Base-by-base conservation (phyloP, 2,329 filamentous ascomycete genomes). In the Penicillium freii region DNA sequence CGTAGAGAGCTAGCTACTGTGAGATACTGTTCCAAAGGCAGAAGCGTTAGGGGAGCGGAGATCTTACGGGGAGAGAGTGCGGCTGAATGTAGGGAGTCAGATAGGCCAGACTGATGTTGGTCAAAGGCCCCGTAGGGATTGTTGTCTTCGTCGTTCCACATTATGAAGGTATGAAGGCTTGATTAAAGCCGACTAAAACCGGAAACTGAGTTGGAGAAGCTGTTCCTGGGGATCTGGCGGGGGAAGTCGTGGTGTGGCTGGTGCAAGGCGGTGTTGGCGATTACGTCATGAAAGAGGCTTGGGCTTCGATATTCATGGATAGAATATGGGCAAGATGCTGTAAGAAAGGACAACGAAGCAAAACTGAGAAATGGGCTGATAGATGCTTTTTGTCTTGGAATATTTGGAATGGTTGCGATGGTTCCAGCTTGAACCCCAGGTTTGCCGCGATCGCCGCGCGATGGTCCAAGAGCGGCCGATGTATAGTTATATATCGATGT, bases 101-200 rank as follows among this genome's bases (percentile, higher is more conserved):
- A 91, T 45, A 86, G 82, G 73, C 89, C 86, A 61, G 90, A 90
- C 75, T 95, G 90, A 69, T 90, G 87, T 68, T 90, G 89, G 75
- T 94, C 90, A 79, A 96, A 97, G 75, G 91, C 93, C 69, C 92
- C 92, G 72, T 97, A 97, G 5, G 93, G 93, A 75, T 97, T 97
- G 78, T 97, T 97, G 73, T 97, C 91, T 79, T 97, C 93, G 81
- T 97, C 92, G 83, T 97, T 95, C 93, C 93, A 97, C 93, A 97
- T 97, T 66, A 68, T 83, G 73, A 33, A 33, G 31, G 9, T 54
- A 38, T 39, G 23, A 47, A 43, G n/a, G 44, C 46, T 54, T 49
- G 58, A 54, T 23, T 23, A 31, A 44, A 13, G 47, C 36, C 45
- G 27, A 55, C 45, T 33, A 51, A 27, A 31, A 23, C 38, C 25